A percentile compares a stretch with the other conserved stretches of the same genome.
Evolutionary conservation across 176 grass and related monocot species (phyloP).

Genomic region (Zoysia japonica): DNA sequence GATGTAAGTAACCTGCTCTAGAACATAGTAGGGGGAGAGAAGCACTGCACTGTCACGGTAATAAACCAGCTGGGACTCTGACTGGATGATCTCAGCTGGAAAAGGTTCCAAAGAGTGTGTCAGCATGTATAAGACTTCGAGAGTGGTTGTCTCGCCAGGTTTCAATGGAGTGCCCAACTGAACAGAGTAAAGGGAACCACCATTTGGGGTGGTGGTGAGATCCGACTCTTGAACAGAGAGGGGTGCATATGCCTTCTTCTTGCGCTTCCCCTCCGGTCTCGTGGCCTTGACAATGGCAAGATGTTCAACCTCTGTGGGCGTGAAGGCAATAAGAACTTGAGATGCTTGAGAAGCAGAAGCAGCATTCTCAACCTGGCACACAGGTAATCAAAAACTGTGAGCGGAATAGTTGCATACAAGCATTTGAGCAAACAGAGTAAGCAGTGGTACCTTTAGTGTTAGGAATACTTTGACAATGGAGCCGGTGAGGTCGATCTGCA

Average conservation of each 20-base stretch:
- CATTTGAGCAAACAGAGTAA: not conserved
- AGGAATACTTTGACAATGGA: conserved; percentile 69
- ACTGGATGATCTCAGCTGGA: conserved; percentile 84
- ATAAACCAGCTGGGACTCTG: conserved; percentile 82
- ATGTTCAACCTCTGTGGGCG: conserved; percentile 61
- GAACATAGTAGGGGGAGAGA: conserved; percentile 71
- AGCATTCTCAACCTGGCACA: conserved; percentile 71
- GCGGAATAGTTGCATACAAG: not conserved
- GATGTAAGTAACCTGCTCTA: conserved; percentile 64
- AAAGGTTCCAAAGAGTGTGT: conserved; percentile 85
- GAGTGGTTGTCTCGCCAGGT: conserved; percentile 48
- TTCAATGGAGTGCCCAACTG: conserved; percentile 53
- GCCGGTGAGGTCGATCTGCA: conserved; percentile 88
- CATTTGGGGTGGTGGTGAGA: conserved; percentile 26
- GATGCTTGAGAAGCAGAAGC: conserved; percentile 49
- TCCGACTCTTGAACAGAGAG: conserved; percentile 45
- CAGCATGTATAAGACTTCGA: conserved; percentile 67
- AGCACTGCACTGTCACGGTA: conserved; percentile 75
- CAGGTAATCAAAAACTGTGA: conserved; percentile 1
- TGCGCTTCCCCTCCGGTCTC: conserved; percentile 65
- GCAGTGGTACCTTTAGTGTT: conserved; percentile 72
- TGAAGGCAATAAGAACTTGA: conserved; percentile 70
- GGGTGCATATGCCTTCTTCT: conserved; percentile 45
- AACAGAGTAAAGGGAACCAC: conserved; percentile 69
- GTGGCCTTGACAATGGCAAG: conserved; percentile 67